These are phyloP conservation scores for Calonectria naviculata DNA, from an alignment of 2,329 filamentous ascomycete genomes.

Conservation along the genomic window DNA sequence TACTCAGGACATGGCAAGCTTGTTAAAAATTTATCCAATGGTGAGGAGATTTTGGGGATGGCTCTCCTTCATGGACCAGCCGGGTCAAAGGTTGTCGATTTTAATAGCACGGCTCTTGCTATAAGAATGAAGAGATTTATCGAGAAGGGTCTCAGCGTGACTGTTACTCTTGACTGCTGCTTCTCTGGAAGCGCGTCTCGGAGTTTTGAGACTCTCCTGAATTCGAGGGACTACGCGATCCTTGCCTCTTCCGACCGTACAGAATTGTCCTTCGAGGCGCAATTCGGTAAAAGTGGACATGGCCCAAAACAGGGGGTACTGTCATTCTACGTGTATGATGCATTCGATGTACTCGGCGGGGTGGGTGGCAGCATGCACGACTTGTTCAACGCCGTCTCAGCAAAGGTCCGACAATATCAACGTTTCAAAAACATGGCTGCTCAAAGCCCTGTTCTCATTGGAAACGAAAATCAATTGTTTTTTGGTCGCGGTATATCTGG, in stretches of 20 bases:
- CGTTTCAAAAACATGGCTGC: not conserved
- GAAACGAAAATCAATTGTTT: slow-evolving; percentile 25
- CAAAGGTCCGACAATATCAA: not conserved
- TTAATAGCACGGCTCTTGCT: slow-evolving; percentile 5
- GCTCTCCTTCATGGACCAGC: slow-evolving; percentile 4
- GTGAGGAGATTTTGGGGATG: slow-evolving; percentile 19
- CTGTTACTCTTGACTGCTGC: slow-evolving; percentile 30
- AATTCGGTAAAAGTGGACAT: too few relatives aligned
- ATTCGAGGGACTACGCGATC: slow-evolving; percentile 20
- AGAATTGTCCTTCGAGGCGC: slow-evolving; percentile 2
- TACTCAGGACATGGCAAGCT: slow-evolving; percentile 19
- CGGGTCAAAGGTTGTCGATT: accelerated
- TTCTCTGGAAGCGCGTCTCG: slow-evolving; percentile 27
- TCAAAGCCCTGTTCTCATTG: slow-evolving; percentile 4
- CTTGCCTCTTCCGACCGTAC: slow-evolving; percentile 19
- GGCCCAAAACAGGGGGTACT: not conserved
- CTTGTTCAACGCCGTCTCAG: slow-evolving; percentile 7
- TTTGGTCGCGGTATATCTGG: slow-evolving; percentile 4
- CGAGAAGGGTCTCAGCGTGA: slow-evolving; percentile 10
- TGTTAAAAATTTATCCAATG: not conserved
- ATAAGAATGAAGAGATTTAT: slow-evolving; percentile 13
- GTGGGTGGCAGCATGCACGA: not conserved
- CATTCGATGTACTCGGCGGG: not conserved
- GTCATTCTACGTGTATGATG: not conserved
- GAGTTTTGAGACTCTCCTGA: not conserved